phyloP scores from a whole-genome alignment of 2,329 filamentous ascomycete species.

The Penicillium decumbens region DNA sequence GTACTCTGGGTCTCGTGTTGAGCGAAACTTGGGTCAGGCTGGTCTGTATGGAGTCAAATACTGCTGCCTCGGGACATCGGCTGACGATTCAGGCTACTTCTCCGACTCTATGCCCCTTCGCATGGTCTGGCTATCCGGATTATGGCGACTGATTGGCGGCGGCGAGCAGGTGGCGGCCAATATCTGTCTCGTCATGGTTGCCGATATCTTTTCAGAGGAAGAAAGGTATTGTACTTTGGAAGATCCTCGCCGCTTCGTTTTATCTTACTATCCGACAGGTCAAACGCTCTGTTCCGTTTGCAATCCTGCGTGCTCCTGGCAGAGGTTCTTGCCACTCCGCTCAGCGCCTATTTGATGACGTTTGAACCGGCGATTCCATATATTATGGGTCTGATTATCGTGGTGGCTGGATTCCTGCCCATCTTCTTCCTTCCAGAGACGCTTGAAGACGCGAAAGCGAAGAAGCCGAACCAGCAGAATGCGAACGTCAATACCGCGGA shows the following conservation, averaged over 20 bases:
- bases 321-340: conserved; percentile 26
- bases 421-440: conserved; percentile 23
- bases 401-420: conserved; percentile 5
- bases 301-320: conserved; percentile 19
- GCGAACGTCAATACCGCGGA: not conserved
- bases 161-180: conserved; percentile 21
- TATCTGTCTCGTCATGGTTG: conserved; percentile 23
- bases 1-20: conserved; percentile 19
- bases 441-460: conserved; percentile 16
- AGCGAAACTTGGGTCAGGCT: conserved; percentile 26
- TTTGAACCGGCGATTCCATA: conserved; percentile 23
- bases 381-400: conserved; percentile 13
- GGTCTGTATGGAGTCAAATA: conserved; percentile 22
- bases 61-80: not conserved
- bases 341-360: conserved; percentile 29
- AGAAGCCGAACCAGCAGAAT: not conserved
- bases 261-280: conserved; percentile 13
- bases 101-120: conserved; percentile 24
- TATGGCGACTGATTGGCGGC: conserved; percentile 25
- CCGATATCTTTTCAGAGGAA: conserved; percentile 28
- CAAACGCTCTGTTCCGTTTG: conserved; percentile 24
- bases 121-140: conserved; percentile 24
- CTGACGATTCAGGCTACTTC: not conserved
- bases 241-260: not conserved
- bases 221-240: conserved; percentile 22